Conservation (phyloP, 345 rosid genomes). For the Eutrema yunnanense region DNA sequence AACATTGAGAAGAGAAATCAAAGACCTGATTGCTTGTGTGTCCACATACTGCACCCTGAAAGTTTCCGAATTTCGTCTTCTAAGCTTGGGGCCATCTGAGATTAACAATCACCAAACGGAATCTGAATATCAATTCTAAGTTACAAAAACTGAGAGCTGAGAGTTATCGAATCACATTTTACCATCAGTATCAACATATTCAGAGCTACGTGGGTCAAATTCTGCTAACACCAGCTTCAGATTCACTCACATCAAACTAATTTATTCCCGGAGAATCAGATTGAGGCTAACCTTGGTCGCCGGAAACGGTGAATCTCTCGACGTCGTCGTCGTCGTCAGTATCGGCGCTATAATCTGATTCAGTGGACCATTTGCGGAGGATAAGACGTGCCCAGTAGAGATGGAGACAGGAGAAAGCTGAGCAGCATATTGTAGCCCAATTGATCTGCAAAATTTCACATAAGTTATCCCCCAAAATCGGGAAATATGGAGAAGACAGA, state of each 20-base stretch:
- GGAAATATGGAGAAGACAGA: not conserved
- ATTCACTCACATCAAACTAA: not conserved
- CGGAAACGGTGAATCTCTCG: not conserved
- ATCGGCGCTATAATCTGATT: constrained; percentile 73
- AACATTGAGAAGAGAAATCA: constrained; percentile 1
- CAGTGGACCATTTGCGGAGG: constrained; percentile 65
- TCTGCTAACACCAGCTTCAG: not conserved
- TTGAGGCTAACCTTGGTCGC: constrained; percentile 5
- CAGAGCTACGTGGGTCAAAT: constrained; percentile 17
- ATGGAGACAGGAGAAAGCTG: constrained; percentile 79
- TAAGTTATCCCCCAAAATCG: not conserved
- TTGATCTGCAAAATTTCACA: constrained; percentile 45
- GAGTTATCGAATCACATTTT: not conserved
- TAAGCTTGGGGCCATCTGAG: constrained; percentile 46
- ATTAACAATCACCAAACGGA: not conserved
- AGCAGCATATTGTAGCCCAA: constrained; percentile 73
- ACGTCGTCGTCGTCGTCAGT: not conserved
- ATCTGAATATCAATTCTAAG: not conserved
- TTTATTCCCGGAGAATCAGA: not conserved
- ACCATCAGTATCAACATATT: not conserved
- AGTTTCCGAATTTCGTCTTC: constrained; percentile 82
- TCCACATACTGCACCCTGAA: constrained; percentile 76
- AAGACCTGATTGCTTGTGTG: constrained; percentile 67
- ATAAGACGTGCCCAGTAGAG: constrained; percentile 68
- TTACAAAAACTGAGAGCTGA: not conserved